Percentiles rank a stretch among this genome's conserved stretches.
These are phyloP conservation scores for Sugiyamaella chiloensis DNA, from an alignment of 805 yeast species.

Conservation along the genomic window DNA sequence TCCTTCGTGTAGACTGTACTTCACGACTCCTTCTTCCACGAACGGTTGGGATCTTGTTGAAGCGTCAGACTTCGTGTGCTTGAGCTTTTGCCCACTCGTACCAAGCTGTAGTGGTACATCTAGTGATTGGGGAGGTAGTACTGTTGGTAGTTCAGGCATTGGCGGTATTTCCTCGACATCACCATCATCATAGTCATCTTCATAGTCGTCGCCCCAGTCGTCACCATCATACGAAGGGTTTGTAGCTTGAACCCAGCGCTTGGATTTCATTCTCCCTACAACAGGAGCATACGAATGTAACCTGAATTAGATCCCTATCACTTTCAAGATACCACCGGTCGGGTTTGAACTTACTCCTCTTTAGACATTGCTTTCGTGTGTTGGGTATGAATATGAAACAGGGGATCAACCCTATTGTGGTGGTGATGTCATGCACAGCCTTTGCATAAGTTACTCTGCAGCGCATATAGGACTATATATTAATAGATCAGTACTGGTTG, in stretches of 20 bases:
- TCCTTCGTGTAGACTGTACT: conserved; percentile 14
- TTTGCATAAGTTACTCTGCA: no score
- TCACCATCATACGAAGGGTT: conserved; percentile 36
- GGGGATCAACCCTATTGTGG: no score
- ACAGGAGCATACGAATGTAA: conserved; percentile 26
- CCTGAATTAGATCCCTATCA: no score
- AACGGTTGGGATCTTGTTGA: conserved; percentile 13
- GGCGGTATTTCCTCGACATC: conserved; percentile 25
- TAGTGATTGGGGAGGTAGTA: not conserved
- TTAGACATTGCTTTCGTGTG: no score
- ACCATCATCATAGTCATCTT: conserved; percentile 25
- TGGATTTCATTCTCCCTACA: conserved; percentile 32
- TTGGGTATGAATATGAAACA: no score
- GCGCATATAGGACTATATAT: no score
- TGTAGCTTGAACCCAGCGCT: conserved; percentile 36
- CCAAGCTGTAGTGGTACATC: conserved; percentile 14
- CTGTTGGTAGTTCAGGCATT: conserved; percentile 22
- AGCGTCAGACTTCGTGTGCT: conserved; percentile 14
- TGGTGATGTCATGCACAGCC: no score
- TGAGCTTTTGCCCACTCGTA: conserved; percentile 6
- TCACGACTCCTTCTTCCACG: conserved; percentile 21
- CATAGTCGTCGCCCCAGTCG: conserved; percentile 35
- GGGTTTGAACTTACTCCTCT: not conserved
- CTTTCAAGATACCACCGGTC: no score
- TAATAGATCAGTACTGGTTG: no score